phyloP scores from a whole-genome alignment of 805 yeast genomes.

The Starmera pachycereana region DNA sequence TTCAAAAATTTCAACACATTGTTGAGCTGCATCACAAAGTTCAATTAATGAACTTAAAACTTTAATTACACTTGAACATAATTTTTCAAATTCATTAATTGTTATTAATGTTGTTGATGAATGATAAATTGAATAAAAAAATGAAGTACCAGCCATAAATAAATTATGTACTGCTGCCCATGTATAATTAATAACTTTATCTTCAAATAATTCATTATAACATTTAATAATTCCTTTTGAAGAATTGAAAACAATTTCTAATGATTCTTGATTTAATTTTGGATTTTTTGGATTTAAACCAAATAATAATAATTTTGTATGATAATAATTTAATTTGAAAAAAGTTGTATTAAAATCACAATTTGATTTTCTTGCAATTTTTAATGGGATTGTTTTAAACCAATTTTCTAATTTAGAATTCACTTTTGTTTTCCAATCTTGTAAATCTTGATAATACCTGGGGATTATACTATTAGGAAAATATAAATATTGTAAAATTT shows the following conservation, averaged over 20 bases:
- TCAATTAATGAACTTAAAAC: constrained; percentile 54
- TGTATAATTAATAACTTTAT: constrained; percentile 63
- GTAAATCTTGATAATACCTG: constrained; percentile 38
- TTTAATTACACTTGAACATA: constrained; percentile 37
- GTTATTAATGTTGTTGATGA: constrained; percentile 41
- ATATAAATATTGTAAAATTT: constrained; percentile 61
- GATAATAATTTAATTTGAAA: constrained; percentile 68
- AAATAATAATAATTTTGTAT: constrained; percentile 58
- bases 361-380: constrained; percentile 48
- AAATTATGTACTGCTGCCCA: constrained; percentile 91
- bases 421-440: constrained; percentile 55
- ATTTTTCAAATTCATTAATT: constrained; percentile 38
- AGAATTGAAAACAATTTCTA: constrained; percentile 46
- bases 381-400: constrained; percentile 45
- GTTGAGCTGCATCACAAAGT: constrained; percentile 69
- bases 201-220: constrained; percentile 47
- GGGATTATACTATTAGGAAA: constrained; percentile 63
- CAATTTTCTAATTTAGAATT: constrained; percentile 47
- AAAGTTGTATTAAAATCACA: constrained; percentile 65
- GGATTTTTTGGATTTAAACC: constrained; percentile 70
- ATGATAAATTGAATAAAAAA: constrained; percentile 65
- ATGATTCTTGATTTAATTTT: constrained; percentile 42
- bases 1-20: constrained; percentile 63
- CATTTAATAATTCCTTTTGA: constrained; percentile 57
- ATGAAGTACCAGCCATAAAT: constrained; percentile 84